Conservation (phyloP, 2,329 filamentous ascomycete genomes). For the Pestalotiopsis sp. region DNA sequence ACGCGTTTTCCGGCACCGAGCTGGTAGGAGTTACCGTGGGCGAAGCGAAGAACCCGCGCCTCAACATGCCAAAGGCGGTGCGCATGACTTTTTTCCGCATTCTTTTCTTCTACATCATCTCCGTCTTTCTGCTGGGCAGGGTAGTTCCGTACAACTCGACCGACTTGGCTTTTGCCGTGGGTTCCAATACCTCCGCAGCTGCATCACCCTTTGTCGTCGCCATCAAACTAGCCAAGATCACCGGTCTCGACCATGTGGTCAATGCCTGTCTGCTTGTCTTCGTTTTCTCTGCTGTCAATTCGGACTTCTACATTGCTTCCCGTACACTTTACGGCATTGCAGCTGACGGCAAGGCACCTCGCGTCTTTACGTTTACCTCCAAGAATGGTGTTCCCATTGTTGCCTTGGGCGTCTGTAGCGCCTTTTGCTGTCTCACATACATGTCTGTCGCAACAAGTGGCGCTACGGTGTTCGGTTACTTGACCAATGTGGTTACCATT, state of each 20-base stretch:
- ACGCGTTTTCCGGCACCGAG: slow-evolving; percentile 2
- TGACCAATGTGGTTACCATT: not conserved
- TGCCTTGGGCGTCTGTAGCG: not conserved
- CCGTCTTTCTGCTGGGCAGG: slow-evolving; percentile 1
- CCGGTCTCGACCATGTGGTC: slow-evolving; percentile 55
- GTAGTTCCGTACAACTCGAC: not conserved
- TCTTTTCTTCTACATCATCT: slow-evolving; percentile 5
- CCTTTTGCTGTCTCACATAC: not conserved
- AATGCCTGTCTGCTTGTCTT: slow-evolving; percentile 59
- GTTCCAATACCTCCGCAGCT: slow-evolving; percentile 45
- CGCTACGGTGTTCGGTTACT: not conserved
- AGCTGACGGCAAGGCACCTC: slow-evolving; percentile 51
- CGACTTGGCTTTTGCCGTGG: not conserved
- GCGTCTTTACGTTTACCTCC: not conserved
- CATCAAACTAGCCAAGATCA: slow-evolving; percentile 53
- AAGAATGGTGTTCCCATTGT: not conserved
- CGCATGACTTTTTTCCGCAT: slow-evolving; percentile 5
- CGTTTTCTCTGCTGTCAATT: slow-evolving; percentile 59
- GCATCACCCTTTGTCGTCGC: slow-evolving; percentile 50
- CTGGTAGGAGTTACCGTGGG: not conserved
- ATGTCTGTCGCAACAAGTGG: not conserved
- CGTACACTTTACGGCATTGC: slow-evolving; percentile 58
- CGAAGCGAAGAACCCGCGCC: not conserved
- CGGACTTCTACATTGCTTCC: slow-evolving; percentile 59
- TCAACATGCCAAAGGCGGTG: not conserved